A percentile compares a stretch with the other conserved stretches of the same genome.
phyloP scores from a whole-genome alignment of 805 yeast genomes.

The Myxozyma monticola region DNA sequence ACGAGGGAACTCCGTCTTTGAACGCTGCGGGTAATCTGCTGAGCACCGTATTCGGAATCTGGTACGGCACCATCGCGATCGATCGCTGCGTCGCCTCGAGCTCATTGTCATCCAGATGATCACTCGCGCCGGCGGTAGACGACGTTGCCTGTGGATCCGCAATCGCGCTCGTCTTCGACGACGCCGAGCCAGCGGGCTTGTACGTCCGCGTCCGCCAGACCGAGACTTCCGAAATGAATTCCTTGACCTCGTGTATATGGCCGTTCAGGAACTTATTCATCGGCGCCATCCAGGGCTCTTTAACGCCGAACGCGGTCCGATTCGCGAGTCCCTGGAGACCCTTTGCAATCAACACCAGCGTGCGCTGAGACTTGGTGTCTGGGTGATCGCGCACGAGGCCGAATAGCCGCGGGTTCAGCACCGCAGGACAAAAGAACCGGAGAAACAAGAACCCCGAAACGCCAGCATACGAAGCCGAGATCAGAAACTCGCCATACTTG shows the following conservation, averaged over 20 bases:
- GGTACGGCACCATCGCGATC: constrained; percentile 18
- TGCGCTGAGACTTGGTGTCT: constrained; percentile 68
- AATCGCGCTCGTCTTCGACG: constrained; percentile 34
- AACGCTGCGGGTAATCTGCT: constrained; percentile 21
- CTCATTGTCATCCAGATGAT: constrained; percentile 15
- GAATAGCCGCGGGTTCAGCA: constrained; percentile 84
- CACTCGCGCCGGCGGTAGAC: background rate
- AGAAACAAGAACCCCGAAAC: constrained; percentile 81
- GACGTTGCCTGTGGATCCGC: constrained; percentile 31
- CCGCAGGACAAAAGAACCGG: constrained; percentile 86
- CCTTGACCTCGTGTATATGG: constrained; percentile 58
- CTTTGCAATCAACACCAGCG: constrained; percentile 80
- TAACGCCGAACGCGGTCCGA: constrained; percentile 69
- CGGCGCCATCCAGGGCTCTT: constrained; percentile 74
- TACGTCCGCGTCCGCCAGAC: constrained; percentile 13
- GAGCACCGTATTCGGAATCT: constrained; percentile 21
- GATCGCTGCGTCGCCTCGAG: constrained; percentile 13
- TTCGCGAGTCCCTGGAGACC: constrained; percentile 76
- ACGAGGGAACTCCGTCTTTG: constrained; percentile 25
- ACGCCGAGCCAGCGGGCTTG: constrained; percentile 27
- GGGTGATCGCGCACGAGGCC: constrained; percentile 70
- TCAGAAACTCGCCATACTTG: constrained; percentile 28
- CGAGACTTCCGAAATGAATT: constrained; percentile 71
- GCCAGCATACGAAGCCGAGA: constrained; percentile 57
- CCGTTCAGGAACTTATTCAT: constrained; percentile 68